phyloP scores from a whole-genome alignment of 257 asterid genomes.

The Solanum appendiculatum region DNA sequence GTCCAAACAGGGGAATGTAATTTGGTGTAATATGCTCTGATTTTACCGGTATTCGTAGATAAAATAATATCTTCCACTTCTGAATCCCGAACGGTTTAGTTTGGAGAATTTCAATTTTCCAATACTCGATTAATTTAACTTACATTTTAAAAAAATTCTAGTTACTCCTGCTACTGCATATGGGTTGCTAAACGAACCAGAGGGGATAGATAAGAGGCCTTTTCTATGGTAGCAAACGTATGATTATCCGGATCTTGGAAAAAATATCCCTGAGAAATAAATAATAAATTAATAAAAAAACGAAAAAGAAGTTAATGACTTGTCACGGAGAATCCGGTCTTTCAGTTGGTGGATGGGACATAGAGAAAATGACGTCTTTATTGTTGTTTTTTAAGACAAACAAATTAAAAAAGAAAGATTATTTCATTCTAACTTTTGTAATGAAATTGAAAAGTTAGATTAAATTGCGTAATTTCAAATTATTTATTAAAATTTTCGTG shows the following conservation, averaged over 20 bases:
- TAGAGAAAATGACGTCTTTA: neutral
- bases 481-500: neutral
- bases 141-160: fast-evolving
- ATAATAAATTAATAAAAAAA: neutral
- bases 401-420: neutral
- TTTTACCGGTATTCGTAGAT: neutral
- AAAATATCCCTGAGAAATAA: neutral
- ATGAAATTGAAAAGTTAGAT: neutral
- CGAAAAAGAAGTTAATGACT: neutral
- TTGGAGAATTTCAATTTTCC: neutral
- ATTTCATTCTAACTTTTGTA: neutral
- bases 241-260: neutral
- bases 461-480: neutral
- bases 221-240: neutral
- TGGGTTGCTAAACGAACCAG: neutral
- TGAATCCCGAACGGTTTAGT: neutral
- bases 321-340: neutral
- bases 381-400: no score
- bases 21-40: neutral
- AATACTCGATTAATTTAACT: neutral
- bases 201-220: neutral
- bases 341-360: neutral
- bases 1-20: neutral
- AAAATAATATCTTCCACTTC: neutral
- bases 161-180: neutral